Evolutionary conservation across 2,329 filamentous ascomycete genomes (phyloP), one percentile per base, ranked within the genome.

Genomic region (Monosporascus sp.): DNA sequence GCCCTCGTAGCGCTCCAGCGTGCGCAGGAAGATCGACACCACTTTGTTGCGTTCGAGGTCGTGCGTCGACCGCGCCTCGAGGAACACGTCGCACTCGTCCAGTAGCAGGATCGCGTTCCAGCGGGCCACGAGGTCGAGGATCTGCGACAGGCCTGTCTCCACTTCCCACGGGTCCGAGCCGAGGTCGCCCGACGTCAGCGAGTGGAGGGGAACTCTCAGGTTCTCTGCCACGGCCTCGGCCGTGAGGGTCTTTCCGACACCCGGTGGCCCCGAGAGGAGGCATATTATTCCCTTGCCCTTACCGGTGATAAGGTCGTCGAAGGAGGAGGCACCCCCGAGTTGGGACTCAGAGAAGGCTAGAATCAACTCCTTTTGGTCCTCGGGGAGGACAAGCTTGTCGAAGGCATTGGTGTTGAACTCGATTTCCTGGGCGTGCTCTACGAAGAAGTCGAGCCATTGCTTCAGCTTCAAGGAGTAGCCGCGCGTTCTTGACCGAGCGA

Each of bases 41-140:
- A 76, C 60, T 49, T 67, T 68, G 63, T 77, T 77, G 47, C 72
- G 67, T 53, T 71, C 63, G 3, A 74, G 60, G 55, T 72, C 68
- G 50, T 67, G 58, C 6, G 62, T 54, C 8, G 58, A 50, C 8
- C 58, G 58, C 20, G 60, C 58, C 48, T 69, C 64, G 1, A 71
- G 62, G 69, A 85, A 85, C n/a, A 85, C 78, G 60, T 86, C 84
- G 22, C 82, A 86, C 71, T 90, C 87, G 63, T 90, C 87, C 2
- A 90, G 79, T 3, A 91, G 76, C 0, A 90, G 73, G 2, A 91
- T 81, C 0, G 86, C 86, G 46, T 86, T 84, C 87, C 87, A 90
- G 1, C 78, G 79, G 56, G 88, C 84, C 1, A 87, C 87, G 56
- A 92, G 85, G 64, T 89, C 85, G 56, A 92, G 78, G 53, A 88